phyloP scores from a whole-genome alignment of 768 basidiomycete genomes.

The Leucosporidium yakuticum region DNA sequence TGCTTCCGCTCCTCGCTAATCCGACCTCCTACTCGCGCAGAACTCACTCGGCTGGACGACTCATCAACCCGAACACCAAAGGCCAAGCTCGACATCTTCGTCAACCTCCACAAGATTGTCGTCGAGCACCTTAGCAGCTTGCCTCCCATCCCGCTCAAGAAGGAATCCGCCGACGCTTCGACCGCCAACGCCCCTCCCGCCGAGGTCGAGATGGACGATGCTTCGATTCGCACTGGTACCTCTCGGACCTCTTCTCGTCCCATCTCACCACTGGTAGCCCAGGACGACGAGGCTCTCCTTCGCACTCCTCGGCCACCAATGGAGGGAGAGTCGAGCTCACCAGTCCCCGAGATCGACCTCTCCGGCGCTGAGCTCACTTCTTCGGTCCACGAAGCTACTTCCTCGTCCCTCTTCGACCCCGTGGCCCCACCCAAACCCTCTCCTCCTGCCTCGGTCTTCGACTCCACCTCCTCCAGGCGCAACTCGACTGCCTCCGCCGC shows the following conservation, averaged over 20 bases:
- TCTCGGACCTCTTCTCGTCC: background rate
- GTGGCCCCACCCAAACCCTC: background rate
- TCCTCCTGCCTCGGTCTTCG: conserved; percentile 25
- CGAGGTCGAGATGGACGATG: conserved; percentile 37
- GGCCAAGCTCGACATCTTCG: conserved; percentile 72
- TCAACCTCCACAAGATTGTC: conserved; percentile 75
- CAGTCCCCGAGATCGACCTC: conserved; percentile 33
- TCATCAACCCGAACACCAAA: conserved; percentile 55
- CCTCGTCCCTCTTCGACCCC: conserved; percentile 11
- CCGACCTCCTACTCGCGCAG: conserved; percentile 41
- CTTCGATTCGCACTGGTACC: conserved; percentile 22
- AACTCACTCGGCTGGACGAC: conserved; percentile 53
- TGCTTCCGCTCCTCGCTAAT: background rate
- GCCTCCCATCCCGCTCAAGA: conserved; percentile 38
- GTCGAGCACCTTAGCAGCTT: conserved; percentile 47
- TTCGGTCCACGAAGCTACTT: conserved; percentile 22
- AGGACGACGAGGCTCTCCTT: conserved; percentile 26
- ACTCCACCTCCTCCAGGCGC: conserved; percentile 6
- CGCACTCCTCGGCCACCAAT: conserved; percentile 17
- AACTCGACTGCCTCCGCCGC: conserved; percentile 2
- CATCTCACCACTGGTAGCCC: background rate
- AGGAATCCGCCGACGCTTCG: conserved; percentile 11
- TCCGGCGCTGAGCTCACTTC: conserved; percentile 16
- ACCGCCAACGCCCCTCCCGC: background rate
- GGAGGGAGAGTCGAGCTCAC: background rate